phyloP scores from a whole-genome alignment of 441 rosid species.

The Pelargonium citronellum region DNA sequence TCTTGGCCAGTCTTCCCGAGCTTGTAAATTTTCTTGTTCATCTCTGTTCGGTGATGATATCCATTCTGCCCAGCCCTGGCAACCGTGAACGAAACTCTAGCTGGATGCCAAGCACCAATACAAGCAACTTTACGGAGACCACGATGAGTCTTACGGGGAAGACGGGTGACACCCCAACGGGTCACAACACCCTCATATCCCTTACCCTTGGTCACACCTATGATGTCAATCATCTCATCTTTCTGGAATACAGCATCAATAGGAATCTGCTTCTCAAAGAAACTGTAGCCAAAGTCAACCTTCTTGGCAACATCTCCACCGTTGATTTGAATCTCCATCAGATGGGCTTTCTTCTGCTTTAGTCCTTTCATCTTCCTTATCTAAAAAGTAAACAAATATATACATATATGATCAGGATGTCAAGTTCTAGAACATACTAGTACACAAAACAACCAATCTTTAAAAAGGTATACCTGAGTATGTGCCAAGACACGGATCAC shows the following conservation, averaged over 20 bases:
- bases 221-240: slow-evolving; percentile 85
- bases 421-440: background rate
- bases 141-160: slow-evolving; percentile 90
- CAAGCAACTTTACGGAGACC: slow-evolving; percentile 95
- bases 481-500: slow-evolving; percentile 82
- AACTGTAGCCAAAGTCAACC: slow-evolving; percentile 71
- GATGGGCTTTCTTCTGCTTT: slow-evolving; percentile 88
- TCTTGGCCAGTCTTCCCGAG: slow-evolving; percentile 70
- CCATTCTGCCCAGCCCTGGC: slow-evolving; percentile 97
- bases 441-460: background rate
- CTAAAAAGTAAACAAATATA: slow-evolving; percentile 29
- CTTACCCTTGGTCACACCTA: slow-evolving; percentile 89
- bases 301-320: slow-evolving; percentile 78
- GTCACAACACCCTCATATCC: slow-evolving; percentile 93
- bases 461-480: slow-evolving; percentile 48
- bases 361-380: slow-evolving; percentile 88
- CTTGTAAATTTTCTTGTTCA: slow-evolving; percentile 85
- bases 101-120: slow-evolving; percentile 97
- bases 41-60: slow-evolving; percentile 85
- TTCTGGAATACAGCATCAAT: slow-evolving; percentile 78
- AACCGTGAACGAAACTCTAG: slow-evolving; percentile 84
- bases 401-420: too few species aligned
- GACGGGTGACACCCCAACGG: slow-evolving; percentile 92
- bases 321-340: slow-evolving; percentile 88
- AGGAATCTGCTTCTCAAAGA: slow-evolving; percentile 85